Conservation (phyloP, 2,329 filamentous ascomycete genomes). For the Penicillium carneum region DNA sequence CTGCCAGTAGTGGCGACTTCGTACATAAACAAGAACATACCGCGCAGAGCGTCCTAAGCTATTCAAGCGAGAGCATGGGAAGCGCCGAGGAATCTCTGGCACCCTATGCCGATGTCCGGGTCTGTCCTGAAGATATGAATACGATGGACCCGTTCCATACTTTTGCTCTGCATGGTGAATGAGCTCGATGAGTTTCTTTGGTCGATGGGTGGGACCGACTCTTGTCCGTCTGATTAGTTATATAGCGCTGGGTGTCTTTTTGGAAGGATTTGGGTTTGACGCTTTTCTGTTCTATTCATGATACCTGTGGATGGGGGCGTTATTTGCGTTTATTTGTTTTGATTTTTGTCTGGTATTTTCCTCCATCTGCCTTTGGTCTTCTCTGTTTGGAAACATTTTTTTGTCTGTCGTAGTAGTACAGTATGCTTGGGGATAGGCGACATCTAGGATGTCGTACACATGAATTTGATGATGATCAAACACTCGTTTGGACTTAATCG, state of each 20-base stretch:
- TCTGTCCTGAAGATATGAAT: conserved; percentile 41
- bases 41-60: conserved; percentile 65
- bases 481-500: neutral
- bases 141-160: conserved; percentile 47
- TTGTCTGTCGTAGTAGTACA: neutral
- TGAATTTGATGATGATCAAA: conserved; percentile 11
- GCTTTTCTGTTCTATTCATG: conserved; percentile 10
- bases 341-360: neutral
- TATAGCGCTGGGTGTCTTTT: conserved; percentile 1
- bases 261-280: neutral
- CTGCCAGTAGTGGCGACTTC: conserved; percentile 50
- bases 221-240: conserved; percentile 39
- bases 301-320: conserved; percentile 17
- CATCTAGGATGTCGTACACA: neutral
- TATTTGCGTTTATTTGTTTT: neutral
- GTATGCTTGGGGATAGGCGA: neutral
- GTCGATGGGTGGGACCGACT: conserved; percentile 46
- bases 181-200: conserved; percentile 45
- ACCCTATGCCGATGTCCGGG: conserved; percentile 31
- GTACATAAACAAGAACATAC: conserved; percentile 37
- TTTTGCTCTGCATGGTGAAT: conserved; percentile 48
- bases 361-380: neutral
- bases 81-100: conserved; percentile 58
- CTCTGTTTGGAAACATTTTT: neutral
- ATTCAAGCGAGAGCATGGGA: conserved; percentile 66